Evolutionary conservation across 1,284 basidiomycete genomes (phyloP), one percentile per base, ranked within the genome.

Genomic region (Cutaneotrichosporon spelunceum): DNA sequence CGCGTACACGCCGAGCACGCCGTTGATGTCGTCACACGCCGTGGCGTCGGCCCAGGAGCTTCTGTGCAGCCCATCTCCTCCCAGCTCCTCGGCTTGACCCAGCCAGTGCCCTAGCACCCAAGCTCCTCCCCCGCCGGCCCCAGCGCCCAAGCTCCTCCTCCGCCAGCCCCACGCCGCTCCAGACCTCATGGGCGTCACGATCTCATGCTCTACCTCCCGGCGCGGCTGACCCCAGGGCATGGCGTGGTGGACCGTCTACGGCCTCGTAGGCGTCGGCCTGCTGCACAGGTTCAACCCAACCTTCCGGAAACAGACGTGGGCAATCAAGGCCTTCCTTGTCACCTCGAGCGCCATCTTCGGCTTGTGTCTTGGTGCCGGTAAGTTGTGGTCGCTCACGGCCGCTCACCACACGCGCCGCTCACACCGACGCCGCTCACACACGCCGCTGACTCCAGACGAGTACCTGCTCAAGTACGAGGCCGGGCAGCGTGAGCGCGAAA

Each of bases 281-380:
- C 86, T 81, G n/a, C 89, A 93, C 73, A 83, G 85, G 71, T 81
- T 84, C 36, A 91, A 86, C 86, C 90, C 90, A n/a, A 66, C 82
- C 21, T 92, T 93, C 76, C 82, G 87, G 88, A 89, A 71, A 53
- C 90, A 92, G 76, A 89, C 89, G 1, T 81, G 90, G 44, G 85
- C 87, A 2, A 85, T 91, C 81, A 93, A 93, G 77, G 86, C 83
- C 1, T 91, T 90, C 75, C 76, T 79, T 6, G 59, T 73, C 14
- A 72, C 71, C 23, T 77, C 76, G 30, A 67, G 72, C 70, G 81
- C 84, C 21, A 84, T 89, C 50, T 83, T 83, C 61, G 89, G 90
- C 26, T 82, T 91, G 42, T 84, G 89, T 23, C 83, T 90, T 54
- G 84, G 86, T 62, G 90, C 73, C 2, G 72, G 72, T 74, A 42